These are phyloP conservation scores for Blastomyces silverae DNA, from an alignment of 2,329 filamentous ascomycete species.

Conservation along the genomic window DNA sequence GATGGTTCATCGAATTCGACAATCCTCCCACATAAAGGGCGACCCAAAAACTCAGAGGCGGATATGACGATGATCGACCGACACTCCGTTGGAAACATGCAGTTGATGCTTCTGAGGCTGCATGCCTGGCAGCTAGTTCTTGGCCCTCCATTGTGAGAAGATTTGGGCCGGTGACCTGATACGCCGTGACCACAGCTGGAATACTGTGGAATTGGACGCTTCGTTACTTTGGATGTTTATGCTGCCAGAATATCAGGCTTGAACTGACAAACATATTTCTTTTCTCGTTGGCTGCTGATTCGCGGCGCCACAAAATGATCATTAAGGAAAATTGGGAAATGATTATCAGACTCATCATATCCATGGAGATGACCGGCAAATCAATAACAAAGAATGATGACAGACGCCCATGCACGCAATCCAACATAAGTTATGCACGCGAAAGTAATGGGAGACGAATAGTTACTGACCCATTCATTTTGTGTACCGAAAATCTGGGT, in stretches of 20 bases:
- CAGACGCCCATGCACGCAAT: not conserved
- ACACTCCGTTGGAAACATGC: too few species aligned
- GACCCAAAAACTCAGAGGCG: not conserved
- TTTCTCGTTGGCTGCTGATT: too few species aligned
- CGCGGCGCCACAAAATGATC: too few species aligned
- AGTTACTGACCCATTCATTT: conserved; percentile 23
- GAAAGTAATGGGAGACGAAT: not conserved
- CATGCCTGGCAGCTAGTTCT: not conserved
- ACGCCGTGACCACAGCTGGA: not conserved
- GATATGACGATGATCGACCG: not conserved
- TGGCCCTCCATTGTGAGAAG: not conserved
- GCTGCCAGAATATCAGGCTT: not conserved
- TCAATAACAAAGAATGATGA: not conserved
- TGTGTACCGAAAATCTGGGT: conserved; percentile 36
- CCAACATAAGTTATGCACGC: not conserved
- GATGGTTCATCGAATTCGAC: not conserved
- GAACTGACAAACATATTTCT: too few species aligned
- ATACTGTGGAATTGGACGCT: not conserved
- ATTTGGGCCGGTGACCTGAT: not conserved
- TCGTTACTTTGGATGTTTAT: not conserved
- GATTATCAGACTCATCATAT: not conserved
- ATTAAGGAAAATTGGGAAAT: not conserved
- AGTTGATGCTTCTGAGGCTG: not conserved
- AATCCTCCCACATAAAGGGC: not conserved
- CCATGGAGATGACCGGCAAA: not conserved